A percentile compares a stretch with the other conserved stretches of the same genome.
Evolutionary conservation across 2,329 filamentous ascomycete species (phyloP).

Genomic region (Sporothrix mexicana): DNA sequence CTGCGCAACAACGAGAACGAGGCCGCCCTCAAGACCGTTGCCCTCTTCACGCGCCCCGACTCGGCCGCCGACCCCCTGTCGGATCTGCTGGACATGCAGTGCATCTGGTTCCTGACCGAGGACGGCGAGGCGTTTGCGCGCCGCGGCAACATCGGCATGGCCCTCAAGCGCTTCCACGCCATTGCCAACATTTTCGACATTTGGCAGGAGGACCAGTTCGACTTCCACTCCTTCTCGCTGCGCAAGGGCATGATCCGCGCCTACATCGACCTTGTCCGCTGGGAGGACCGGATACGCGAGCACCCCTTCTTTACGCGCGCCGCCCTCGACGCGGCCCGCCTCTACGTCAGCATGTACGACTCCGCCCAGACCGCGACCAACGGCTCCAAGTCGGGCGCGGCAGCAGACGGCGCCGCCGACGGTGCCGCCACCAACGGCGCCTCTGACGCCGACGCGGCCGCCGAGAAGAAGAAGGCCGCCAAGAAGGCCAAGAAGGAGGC

Average conservation of each 20-base stretch:
- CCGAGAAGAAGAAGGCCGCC: slow-evolving; percentile 81
- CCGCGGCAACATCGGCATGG: slow-evolving; percentile 80
- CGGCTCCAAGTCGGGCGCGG: slow-evolving; percentile 39
- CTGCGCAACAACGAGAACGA: slow-evolving; percentile 91
- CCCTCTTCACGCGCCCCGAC: slow-evolving; percentile 92
- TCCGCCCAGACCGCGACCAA: slow-evolving; percentile 45
- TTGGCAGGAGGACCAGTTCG: slow-evolving; percentile 98
- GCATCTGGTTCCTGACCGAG: slow-evolving; percentile 94
- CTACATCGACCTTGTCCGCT: slow-evolving; percentile 94
- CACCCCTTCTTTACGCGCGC: slow-evolving; percentile 92
- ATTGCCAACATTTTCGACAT: slow-evolving; percentile 93
- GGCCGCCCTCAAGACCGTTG: slow-evolving; percentile 83
- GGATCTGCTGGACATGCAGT: slow-evolving; percentile 97
- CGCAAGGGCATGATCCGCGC: slow-evolving; percentile 94
- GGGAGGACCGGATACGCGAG: slow-evolving; percentile 89
- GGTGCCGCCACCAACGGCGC: slow-evolving; percentile 48
- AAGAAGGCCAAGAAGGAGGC: slow-evolving; percentile 82
- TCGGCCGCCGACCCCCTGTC: slow-evolving; percentile 84
- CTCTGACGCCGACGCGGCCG: slow-evolving; percentile 66
- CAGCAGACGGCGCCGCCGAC: slow-evolving; percentile 58
- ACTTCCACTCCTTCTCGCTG: slow-evolving; percentile 98
- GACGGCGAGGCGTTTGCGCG: slow-evolving; percentile 89
- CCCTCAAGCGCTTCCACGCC: slow-evolving; percentile 88
- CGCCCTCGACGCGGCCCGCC: slow-evolving; percentile 77
- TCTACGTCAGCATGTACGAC: slow-evolving; percentile 82